Base-by-base conservation (phyloP, 768 basidiomycete genomes). In the Tulasnella sp. region DNA sequence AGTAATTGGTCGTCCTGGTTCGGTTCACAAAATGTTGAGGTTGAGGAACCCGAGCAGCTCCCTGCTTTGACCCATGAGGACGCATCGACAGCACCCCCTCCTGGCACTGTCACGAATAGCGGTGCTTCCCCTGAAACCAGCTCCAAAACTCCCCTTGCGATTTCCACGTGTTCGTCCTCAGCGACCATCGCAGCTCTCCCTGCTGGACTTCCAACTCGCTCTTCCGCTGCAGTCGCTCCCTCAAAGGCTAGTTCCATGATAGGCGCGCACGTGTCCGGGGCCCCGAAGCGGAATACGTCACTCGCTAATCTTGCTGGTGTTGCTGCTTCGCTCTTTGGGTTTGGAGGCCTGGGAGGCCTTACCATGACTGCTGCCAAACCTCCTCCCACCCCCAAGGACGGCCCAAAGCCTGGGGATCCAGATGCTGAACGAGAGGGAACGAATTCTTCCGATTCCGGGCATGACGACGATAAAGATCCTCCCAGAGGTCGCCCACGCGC, bases 101-200 rank as follows among this genome's bases (percentile, higher is more conserved):
- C n/a, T n/a, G n/a, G n/a, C 43, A 45, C 23, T 45, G 43, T 23
- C 23, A 45, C n/a, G n/a, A n/a, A n/a, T n/a, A n/a, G n/a, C n/a
- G n/a, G 31, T 29, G 43, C 43, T 5, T 45, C 43, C 15, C 43
- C 43, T 29, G 43, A 45, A 15, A 45, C 31, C 43, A 45, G 11
- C 27, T 15, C 21, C n/a, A 42, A 56, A 17, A 29, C 54, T 27
- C 9, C 23, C 15, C 39, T 29, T 25, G 23, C 54, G n/a, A 56
- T 56, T 43, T 56, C 54, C 15, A 56, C 54, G 8, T 56, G 40
- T 35, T 56, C 54, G 25, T 56, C 54, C 27, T 43, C 54, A 27
- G 54, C 54, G 21, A 56, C 54, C 14, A 56, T 56, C 39, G 54
- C 40, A n/a, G 54, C 54, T n/a, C 27, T 42, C 15, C 37, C 54